Conservation (phyloP, 1,284 basidiomycete genomes). For the Ustilago shanxiensis region DNA sequence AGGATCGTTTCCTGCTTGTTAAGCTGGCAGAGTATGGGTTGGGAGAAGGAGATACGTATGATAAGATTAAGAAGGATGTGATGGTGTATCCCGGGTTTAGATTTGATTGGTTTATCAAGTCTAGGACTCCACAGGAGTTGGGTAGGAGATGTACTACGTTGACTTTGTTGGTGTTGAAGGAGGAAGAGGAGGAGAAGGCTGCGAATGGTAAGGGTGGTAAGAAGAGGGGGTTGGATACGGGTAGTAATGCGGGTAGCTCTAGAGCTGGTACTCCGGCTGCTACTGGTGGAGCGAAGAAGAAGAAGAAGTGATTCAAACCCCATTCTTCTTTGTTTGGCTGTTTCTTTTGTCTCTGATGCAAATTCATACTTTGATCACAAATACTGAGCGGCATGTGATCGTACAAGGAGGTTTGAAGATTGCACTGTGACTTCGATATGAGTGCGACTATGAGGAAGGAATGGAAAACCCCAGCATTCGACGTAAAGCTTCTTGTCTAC, state of each 20-base stretch:
- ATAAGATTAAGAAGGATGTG: slow-evolving; percentile 95
- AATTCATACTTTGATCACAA: too few relatives aligned
- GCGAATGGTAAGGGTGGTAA: slow-evolving; percentile 12
- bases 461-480: slow-evolving; percentile 15
- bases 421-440: too few relatives aligned
- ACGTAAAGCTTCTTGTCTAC: not conserved
- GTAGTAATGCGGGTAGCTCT: slow-evolving; percentile 35
- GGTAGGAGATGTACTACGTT: slow-evolving; percentile 90
- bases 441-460: too few relatives aligned
- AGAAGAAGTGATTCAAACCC: slow-evolving; percentile 31
- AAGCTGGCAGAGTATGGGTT: slow-evolving; percentile 92
- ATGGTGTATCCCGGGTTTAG: slow-evolving; percentile 92
- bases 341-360: too few relatives aligned
- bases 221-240: slow-evolving; percentile 30
- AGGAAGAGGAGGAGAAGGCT: slow-evolving; percentile 73
- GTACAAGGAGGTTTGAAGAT: too few relatives aligned
- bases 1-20: slow-evolving; percentile 94
- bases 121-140: slow-evolving; percentile 89
- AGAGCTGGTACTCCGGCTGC: slow-evolving; percentile 26
- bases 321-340: too few relatives aligned
- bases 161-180: slow-evolving; percentile 88
- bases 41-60: slow-evolving; percentile 90
- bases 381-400: too few relatives aligned
- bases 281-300: slow-evolving; percentile 19
- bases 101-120: slow-evolving; percentile 98